Evolutionary conservation across 2,329 filamentous ascomycete genomes (phyloP), one percentile per base, ranked within the genome.

Genomic region (Colletotrichum tamarilloi): DNA sequence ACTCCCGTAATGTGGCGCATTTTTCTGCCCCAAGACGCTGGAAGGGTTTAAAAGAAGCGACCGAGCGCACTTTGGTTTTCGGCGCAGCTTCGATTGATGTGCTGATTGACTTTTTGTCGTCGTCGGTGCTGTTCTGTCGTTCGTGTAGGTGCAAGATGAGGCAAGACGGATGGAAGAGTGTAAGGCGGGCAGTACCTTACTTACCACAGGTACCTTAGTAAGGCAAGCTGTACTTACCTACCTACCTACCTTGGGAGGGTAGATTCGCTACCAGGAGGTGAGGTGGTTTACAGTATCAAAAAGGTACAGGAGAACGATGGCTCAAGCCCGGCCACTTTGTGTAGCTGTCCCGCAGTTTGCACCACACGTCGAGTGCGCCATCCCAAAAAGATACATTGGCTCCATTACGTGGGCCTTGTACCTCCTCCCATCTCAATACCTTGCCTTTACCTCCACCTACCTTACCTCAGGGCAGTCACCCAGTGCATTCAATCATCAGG

Each of bases 1-100:
- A 72, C 53, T 55, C 58, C 42, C 53, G 52, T 69, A 26, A 60
- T 49, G 59, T 69, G 59, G 70, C 55, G 42, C 53, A 59, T 28
- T 32, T 60, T 59, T 32, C 59, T 24, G 42, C 59, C 66, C 46
- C 46, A 59, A n/a, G 22, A 30, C 66, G 32, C 46, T 24, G 7
- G 5, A 19, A 72, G 55, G 42, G 56, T 42, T 22, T 38, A 63
- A n/a, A 22, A 58, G 42, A 28, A 14, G 55, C 30, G 55, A 19
- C 66, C 59, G 55, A 69, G 66, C 66, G 53, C 26, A 42, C 19
- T 55, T 42, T 58, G 26, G 32, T 55, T 53, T 63, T 64, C 52
- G 42, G 28, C 35, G 38, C 32, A 26, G 49, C 42, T 26, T 52
- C 53, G n/a, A 49, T 60, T 62, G 6, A 49, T 30, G 6, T 28